Evolutionary conservation across 768 basidiomycete genomes (phyloP).

Genomic region (Russula emetica): DNA sequence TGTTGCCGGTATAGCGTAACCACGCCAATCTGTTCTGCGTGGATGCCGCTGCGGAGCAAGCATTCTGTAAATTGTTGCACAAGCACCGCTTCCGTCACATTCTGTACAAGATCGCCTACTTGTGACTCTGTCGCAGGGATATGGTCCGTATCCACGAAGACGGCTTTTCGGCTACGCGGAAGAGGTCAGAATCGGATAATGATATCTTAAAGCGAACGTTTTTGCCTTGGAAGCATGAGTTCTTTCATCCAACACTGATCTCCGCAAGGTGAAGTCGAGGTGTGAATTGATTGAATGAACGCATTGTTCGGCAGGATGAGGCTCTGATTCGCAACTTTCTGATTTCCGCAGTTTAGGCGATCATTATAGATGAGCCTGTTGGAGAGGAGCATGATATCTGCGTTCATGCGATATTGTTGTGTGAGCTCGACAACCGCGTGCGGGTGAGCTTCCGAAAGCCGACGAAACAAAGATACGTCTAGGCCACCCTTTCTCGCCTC

Average conservation of each 20-base stretch:
- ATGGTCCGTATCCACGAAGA: constrained; percentile 91
- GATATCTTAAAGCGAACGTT: constrained; percentile 26
- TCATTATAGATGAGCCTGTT: constrained; percentile 83
- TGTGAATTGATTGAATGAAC: constrained; percentile 47
- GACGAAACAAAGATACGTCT: constrained; percentile 85
- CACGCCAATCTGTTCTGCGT: constrained; percentile 71
- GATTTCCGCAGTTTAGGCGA: constrained; percentile 73
- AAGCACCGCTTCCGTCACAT: constrained; percentile 70
- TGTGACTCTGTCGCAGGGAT: constrained; percentile 76
- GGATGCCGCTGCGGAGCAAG: constrained; percentile 60
- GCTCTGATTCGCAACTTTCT: constrained; percentile 55
- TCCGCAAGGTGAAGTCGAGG: constrained; percentile 33
- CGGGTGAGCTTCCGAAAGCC: constrained; percentile 83
- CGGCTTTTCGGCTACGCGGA: constrained; percentile 62
- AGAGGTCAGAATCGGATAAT: constrained; percentile 2
- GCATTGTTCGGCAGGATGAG: constrained; percentile 50
- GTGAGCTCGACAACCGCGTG: constrained; percentile 79
- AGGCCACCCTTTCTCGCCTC: constrained; percentile 81
- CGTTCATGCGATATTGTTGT: constrained; percentile 95
- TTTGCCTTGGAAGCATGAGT: constrained; percentile 59
- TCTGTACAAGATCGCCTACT: constrained; percentile 87
- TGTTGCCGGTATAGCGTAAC: constrained; percentile 95
- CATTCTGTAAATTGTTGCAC: constrained; percentile 65
- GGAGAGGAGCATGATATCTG: constrained; percentile 88
- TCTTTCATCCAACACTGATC: constrained; percentile 67